These are phyloP conservation scores for Volvox reticuliferus DNA, from an alignment of 139 green algal genomes.

Conservation along the genomic window DNA sequence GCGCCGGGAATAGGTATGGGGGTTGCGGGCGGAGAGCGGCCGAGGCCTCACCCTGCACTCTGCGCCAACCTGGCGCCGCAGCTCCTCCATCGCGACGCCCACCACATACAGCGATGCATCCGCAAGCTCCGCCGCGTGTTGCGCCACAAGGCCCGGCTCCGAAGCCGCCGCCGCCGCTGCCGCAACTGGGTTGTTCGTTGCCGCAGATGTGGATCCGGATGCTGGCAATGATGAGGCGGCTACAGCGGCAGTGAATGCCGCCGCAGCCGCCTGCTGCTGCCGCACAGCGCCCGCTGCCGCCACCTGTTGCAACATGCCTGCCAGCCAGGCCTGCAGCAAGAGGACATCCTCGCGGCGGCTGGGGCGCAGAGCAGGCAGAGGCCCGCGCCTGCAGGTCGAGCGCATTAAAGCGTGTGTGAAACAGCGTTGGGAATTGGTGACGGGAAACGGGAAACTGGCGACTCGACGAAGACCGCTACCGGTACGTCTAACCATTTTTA, in stretches of 20 bases:
- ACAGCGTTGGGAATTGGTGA: background rate
- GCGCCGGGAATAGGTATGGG: background rate
- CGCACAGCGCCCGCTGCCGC: background rate
- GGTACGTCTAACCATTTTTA: no score
- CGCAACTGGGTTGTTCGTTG: background rate
- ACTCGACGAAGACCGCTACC: background rate
- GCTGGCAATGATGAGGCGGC: background rate
- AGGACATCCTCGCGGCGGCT: slow-evolving; percentile 58
- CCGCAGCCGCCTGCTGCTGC: slow-evolving; percentile 6
- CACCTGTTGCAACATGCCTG: slow-evolving; percentile 66
- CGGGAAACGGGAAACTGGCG: background rate
- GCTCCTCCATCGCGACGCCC: slow-evolving; percentile 67
- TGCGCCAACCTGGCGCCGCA: slow-evolving; percentile 57
- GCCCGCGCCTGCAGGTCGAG: background rate
- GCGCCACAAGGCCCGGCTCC: background rate
- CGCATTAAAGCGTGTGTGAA: no score
- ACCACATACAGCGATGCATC: slow-evolving; percentile 70
- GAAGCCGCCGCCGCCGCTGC: background rate
- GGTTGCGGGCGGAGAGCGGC: background rate
- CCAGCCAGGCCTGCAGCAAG: slow-evolving; percentile 67
- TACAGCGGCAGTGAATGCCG: background rate
- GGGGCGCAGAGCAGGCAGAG: slow-evolving; percentile 28
- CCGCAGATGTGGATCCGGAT: background rate
- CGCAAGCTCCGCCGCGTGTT: slow-evolving; percentile 53
- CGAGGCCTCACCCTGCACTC: slow-evolving; percentile 57